phyloP scores from a whole-genome alignment of 495 filamentous ascomycete genomes.

The Daldinia bambusicola region DNA sequence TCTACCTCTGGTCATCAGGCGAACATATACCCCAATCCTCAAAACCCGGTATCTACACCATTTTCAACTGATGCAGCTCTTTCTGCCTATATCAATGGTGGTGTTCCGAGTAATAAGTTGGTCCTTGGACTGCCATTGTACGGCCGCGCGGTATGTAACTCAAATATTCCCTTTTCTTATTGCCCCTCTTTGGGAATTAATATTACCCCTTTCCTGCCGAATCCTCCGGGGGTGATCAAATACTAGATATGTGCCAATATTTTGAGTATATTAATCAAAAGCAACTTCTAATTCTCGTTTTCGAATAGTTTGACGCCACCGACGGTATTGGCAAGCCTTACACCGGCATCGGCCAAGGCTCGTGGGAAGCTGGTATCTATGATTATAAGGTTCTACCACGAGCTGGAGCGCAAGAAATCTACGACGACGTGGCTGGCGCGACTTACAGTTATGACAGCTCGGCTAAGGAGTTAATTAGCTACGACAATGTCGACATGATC shows the following conservation, averaged over 20 bases:
- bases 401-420: slow-evolving; percentile 57
- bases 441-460: slow-evolving; percentile 75
- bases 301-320: slow-evolving; percentile 67
- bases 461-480: slow-evolving; percentile 72
- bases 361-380: slow-evolving; percentile 84
- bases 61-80: slow-evolving; percentile 76
- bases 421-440: slow-evolving; percentile 63
- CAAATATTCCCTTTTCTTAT: neutral
- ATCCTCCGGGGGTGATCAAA: neutral
- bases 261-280: neutral
- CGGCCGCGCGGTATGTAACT: slow-evolving; percentile 61
- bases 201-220: neutral
- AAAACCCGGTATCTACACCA: slow-evolving; percentile 66
- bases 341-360: slow-evolving; percentile 65
- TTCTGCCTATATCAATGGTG: slow-evolving; percentile 70
- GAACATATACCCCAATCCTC: slow-evolving; percentile 70
- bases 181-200: neutral
- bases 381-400: slow-evolving; percentile 77
- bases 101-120: slow-evolving; percentile 73
- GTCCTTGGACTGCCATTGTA: slow-evolving; percentile 89
- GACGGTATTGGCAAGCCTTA: slow-evolving; percentile 73
- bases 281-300: neutral
- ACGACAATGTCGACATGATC: slow-evolving; percentile 73
- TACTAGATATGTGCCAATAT: neutral
- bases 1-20: slow-evolving; percentile 74